Evolutionary conservation across 352 stramenopile species (phyloP).

Genomic region (Achlya hypogyna): DNA sequence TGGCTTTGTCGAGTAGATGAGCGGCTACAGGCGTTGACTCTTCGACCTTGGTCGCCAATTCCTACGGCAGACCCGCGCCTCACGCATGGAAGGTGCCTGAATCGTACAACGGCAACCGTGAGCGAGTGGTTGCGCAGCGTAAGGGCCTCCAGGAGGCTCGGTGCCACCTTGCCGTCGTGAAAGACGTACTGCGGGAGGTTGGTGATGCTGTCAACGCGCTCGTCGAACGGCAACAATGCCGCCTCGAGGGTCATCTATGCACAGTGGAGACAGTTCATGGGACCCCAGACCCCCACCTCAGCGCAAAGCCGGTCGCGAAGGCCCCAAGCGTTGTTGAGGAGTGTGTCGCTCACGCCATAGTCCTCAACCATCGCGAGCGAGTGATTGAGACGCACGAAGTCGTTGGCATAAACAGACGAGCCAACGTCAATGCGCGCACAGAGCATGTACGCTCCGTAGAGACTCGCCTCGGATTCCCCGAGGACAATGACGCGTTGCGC

Average conservation of each 20-base stretch:
- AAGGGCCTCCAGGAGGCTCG: slow-evolving; percentile 58
- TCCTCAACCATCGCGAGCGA: slow-evolving; percentile 44
- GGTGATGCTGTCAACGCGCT: slow-evolving; percentile 16
- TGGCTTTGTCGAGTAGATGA: slow-evolving; percentile 48
- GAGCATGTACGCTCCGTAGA: slow-evolving; percentile 65
- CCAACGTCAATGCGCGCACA: slow-evolving; percentile 52
- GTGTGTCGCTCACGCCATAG: slow-evolving; percentile 44
- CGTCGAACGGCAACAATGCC: slow-evolving; percentile 40
- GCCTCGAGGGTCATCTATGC: slow-evolving; percentile 42
- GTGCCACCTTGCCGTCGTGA: slow-evolving; percentile 31
- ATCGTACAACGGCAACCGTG: slow-evolving; percentile 36
- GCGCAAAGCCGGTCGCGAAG: slow-evolving; percentile 51
- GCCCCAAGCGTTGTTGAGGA: slow-evolving; percentile 33
- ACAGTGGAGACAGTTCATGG: not conserved
- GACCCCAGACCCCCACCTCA: slow-evolving; percentile 23
- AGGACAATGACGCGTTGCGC: slow-evolving; percentile 56
- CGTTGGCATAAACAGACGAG: slow-evolving; percentile 35
- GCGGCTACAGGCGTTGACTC: slow-evolving; percentile 32
- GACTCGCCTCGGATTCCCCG: slow-evolving; percentile 65
- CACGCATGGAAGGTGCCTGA: not conserved
- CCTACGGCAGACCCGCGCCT: slow-evolving; percentile 24
- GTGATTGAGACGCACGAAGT: slow-evolving; percentile 56
- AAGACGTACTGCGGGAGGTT: slow-evolving; percentile 38
- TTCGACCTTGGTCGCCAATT: slow-evolving; percentile 34
- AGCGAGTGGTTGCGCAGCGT: slow-evolving; percentile 49